A percentile compares a stretch with the other conserved stretches of the same genome.
Evolutionary conservation across 2,329 filamentous ascomycete species (phyloP).

Genomic region (Talaromyces funiculosus): DNA sequence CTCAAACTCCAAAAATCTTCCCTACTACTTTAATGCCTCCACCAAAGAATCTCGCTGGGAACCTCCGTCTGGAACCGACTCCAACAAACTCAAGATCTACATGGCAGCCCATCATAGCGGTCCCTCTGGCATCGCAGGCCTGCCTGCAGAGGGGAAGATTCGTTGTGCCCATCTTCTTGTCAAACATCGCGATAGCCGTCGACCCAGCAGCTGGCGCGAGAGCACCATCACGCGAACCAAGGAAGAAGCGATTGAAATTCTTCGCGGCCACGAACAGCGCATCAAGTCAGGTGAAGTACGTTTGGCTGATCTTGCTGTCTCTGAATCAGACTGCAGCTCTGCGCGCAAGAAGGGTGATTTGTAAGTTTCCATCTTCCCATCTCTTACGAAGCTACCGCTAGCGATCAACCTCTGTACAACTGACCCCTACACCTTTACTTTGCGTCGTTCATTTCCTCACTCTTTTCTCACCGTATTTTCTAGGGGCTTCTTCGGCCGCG

Average conservation of each 20-base stretch:
- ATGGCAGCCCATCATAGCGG: conserved; percentile 83
- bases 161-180: conserved; percentile 87
- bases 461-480: neutral
- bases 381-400: neutral
- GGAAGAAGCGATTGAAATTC: conserved; percentile 75
- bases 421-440: neutral
- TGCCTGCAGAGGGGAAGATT: conserved; percentile 71
- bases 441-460: neutral
- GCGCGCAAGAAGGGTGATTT: conserved; percentile 90
- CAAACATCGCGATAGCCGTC: conserved; percentile 83
- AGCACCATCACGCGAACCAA: conserved; percentile 81
- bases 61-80: conserved; percentile 79
- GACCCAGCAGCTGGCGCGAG: conserved; percentile 91
- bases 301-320: conserved; percentile 77
- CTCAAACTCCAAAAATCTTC: conserved; percentile 96
- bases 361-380: conserved; percentile 43
- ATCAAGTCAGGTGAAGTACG: conserved; percentile 65
- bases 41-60: conserved; percentile 94
- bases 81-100: conserved; percentile 86
- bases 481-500: conserved; percentile 82
- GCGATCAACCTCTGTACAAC: neutral
- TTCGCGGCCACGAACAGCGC: conserved; percentile 66
- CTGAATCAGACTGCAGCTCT: conserved; percentile 92
- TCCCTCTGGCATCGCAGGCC: conserved; percentile 29
- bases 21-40: conserved; percentile 91